Base-by-base conservation (phyloP, 176 grass and related monocot genomes). In the Triticum urartu region DNA sequence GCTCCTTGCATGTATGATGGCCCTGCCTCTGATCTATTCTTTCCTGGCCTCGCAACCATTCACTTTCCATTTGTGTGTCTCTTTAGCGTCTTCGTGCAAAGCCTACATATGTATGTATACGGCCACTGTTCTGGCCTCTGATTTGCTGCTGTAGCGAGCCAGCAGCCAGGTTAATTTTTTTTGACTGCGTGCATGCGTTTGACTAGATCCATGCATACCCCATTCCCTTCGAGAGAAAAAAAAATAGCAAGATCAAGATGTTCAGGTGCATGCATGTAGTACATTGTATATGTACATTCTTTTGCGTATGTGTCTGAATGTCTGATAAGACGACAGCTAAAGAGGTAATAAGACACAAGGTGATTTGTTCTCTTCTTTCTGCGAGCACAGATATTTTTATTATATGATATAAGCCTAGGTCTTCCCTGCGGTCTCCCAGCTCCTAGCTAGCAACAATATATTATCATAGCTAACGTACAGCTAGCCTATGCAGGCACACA, bases 1-100 rank as follows among this genome's bases (percentile, higher is more conserved):
- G 72, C 26, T 48, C 82, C 72, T 35, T 80, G 8, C 72, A 47
- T 74, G 17, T 47, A 58, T 70, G 81, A 40, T 72, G 22, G 4
- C 82, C 79, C 50, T 47, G 73, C 25, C 10, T 1, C 45, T 77
- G 15, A 64, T 92, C 6, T 68, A 25, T 65, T 80, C 84, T 80
- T 81, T 78, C 35, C 65, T 3, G 18, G 18, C 20, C 79, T 65
- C 34, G 40, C 26, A 59, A 58, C 21, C 62, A 80, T 79, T 87
- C 61, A 45, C 65, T 79, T 48, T 39, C 66, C 64, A 42, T 72
- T 86, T 71, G 18, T 91, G 34, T 24, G 77, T 68, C 14, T 84
- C 39, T 26, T 84, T 79, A 74, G 56, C 89, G 54, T 64, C 78
- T 59, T 59, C 54, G 54, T 59, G 54, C 54, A 21, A 59, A 59